phyloP scores from a whole-genome alignment of 139 green algal genomes.

The Picochlorum sp. region DNA sequence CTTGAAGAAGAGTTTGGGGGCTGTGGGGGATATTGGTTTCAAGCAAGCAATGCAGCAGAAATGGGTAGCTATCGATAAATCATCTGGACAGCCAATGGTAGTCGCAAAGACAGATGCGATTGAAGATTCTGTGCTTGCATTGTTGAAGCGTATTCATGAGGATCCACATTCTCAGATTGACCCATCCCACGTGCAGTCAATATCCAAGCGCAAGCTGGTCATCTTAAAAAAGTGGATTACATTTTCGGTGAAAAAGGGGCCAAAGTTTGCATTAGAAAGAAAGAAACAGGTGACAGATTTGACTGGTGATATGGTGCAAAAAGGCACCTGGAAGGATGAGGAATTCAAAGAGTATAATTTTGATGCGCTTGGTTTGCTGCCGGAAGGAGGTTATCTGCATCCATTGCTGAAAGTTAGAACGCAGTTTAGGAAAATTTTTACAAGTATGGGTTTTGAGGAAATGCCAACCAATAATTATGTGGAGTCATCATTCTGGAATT shows the following conservation, averaged over 20 bases:
- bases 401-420: conserved; percentile 93
- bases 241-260: conserved; percentile 75
- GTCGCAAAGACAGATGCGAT: conserved; percentile 46
- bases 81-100: conserved; percentile 18
- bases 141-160: conserved; percentile 19
- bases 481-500: conserved; percentile 96
- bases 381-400: conserved; percentile 79
- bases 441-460: conserved; percentile 86
- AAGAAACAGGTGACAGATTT: conserved; percentile 90
- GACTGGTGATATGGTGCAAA: conserved; percentile 86
- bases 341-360: conserved; percentile 99
- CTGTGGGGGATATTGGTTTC: conserved; percentile 72
- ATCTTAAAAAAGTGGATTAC: conserved; percentile 66
- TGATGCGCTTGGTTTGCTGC: conserved; percentile 63
- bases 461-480: conserved; percentile 93
- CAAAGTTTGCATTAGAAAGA: conserved; percentile 89
- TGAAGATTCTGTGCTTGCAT: conserved; percentile 50
- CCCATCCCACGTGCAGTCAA: conserved; percentile 13
- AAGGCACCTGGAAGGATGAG: conserved; percentile 71
- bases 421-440: conserved; percentile 93
- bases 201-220: conserved; percentile 83
- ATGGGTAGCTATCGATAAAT: conserved; percentile 68
- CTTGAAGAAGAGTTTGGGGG: conserved; percentile 63
- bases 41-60: conserved; percentile 86
- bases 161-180: background rate